A percentile compares a stretch with the other conserved stretches of the same genome.
Evolutionary conservation across 257 asterid genomes (phyloP).

Genomic region (Fraxinus cuspidata): DNA sequence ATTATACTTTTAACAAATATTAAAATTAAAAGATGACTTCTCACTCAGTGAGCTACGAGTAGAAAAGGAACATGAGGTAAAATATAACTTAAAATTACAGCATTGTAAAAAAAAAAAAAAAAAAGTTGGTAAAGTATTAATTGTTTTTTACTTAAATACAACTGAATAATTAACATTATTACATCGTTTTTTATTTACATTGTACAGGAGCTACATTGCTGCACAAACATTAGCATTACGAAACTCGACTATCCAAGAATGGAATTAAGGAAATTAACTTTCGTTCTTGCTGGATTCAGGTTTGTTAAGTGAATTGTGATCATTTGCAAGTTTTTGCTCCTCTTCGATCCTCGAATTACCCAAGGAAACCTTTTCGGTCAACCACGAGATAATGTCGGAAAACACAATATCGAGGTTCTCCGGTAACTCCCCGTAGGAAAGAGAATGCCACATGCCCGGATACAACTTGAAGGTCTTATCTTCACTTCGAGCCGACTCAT

Average conservation of each 20-base stretch:
- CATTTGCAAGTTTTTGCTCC: slow-evolving; percentile 46
- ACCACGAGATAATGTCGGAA: slow-evolving; percentile 45
- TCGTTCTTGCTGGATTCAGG: background rate
- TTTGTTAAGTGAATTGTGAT: background rate
- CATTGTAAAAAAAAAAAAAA: too few species aligned
- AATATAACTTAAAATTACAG: too few species aligned
- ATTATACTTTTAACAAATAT: too few species aligned
- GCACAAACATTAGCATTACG: background rate
- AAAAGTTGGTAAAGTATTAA: too few species aligned
- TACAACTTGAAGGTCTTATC: slow-evolving; percentile 61
- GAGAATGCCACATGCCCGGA: slow-evolving; percentile 69
- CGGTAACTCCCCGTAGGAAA: slow-evolving; percentile 55
- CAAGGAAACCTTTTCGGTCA: slow-evolving; percentile 32
- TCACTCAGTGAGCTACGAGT: too few species aligned
- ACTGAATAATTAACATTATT: too few species aligned
- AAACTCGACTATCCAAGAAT: background rate
- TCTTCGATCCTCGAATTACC: slow-evolving; percentile 45
- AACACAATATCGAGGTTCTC: slow-evolving; percentile 49
- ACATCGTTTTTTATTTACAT: background rate
- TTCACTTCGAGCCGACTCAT: slow-evolving; percentile 45
- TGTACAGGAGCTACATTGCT: background rate
- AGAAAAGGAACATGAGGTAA: too few species aligned
- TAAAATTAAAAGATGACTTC: too few species aligned
- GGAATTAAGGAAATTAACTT: background rate
- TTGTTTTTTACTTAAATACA: too few species aligned